These are phyloP conservation scores for Ogataea methylovora DNA, from an alignment of 805 yeast species.

Conservation along the genomic window DNA sequence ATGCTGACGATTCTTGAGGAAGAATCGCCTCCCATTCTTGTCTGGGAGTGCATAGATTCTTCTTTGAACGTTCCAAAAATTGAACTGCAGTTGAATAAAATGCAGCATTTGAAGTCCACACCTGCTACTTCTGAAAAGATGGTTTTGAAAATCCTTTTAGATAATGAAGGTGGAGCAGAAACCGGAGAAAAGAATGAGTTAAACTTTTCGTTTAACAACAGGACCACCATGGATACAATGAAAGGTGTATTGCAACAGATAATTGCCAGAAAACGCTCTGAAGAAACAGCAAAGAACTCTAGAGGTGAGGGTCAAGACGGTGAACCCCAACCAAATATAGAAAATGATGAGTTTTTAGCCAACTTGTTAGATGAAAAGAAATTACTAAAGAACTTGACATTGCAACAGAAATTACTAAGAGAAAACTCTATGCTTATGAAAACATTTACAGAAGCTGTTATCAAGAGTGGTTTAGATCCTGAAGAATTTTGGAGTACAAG, in stretches of 20 bases:
- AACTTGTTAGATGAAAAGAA: conserved; percentile 45
- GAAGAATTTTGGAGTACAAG: conserved; percentile 84
- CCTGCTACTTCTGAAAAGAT: conserved; percentile 59
- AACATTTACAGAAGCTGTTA: conserved; percentile 83
- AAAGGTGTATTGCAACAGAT: conserved; percentile 62
- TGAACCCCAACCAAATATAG: conserved; percentile 6
- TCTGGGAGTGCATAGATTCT: conserved; percentile 53
- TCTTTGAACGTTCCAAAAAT: conserved; percentile 30
- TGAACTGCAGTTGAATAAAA: conserved; percentile 33
- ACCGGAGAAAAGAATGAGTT: conserved; percentile 21
- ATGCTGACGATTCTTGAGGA: conserved; percentile 50
- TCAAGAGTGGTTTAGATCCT: conserved; percentile 66
- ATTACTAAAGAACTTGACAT: conserved; percentile 59
- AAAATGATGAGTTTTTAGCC: conserved; percentile 21
- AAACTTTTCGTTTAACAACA: conserved; percentile 57
- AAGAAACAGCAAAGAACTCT: not conserved
- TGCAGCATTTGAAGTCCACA: conserved; percentile 56
- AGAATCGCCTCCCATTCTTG: conserved; percentile 43
- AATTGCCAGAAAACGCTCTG: conserved; percentile 55
- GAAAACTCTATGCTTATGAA: conserved; percentile 63
- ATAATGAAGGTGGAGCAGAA: conserved; percentile 25
- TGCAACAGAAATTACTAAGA: conserved; percentile 72
- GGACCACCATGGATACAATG: conserved; percentile 69
- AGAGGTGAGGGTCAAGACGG: conserved; percentile 1
- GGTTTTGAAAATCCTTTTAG: conserved; percentile 47